A percentile compares a stretch with the other conserved stretches of the same genome.
Evolutionary conservation across 2,329 filamentous ascomycete species (phyloP).

Genomic region (Lithohypha guttulata): DNA sequence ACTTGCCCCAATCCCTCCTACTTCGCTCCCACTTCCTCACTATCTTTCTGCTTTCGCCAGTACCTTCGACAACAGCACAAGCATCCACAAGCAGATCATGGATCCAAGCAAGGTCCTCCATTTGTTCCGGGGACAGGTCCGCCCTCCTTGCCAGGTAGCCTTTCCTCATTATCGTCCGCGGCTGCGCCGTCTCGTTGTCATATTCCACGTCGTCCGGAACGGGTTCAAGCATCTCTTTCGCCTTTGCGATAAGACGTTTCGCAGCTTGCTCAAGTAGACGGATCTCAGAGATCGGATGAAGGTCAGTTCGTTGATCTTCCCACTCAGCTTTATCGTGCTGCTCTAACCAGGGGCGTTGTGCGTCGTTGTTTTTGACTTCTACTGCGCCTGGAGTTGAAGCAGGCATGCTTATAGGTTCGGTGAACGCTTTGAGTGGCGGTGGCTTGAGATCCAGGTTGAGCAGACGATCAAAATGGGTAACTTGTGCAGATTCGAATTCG

Average conservation of each 20-base stretch:
- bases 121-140: background rate
- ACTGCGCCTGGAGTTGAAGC: no score
- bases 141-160: background rate
- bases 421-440: no score
- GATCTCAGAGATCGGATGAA: background rate
- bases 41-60: background rate
- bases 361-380: no score
- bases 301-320: background rate
- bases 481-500: no score
- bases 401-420: no score
- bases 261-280: slow-evolving; percentile 1
- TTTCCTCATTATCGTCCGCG: no score
- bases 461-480: no score
- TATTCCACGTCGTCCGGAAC: background rate
- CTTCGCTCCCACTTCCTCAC: background rate
- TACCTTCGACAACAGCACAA: slow-evolving; percentile 1
- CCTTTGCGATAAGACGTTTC: slow-evolving; percentile 2
- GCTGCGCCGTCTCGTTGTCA: no score
- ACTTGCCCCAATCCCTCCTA: background rate
- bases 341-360: background rate
- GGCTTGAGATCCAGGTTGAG: no score
- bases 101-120: background rate
- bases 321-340: background rate
- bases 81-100: slow-evolving; percentile 3
- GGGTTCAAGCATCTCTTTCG: background rate